Evolutionary conservation across 768 basidiomycete species (phyloP).

Genomic region (Phaffia australis): DNA sequence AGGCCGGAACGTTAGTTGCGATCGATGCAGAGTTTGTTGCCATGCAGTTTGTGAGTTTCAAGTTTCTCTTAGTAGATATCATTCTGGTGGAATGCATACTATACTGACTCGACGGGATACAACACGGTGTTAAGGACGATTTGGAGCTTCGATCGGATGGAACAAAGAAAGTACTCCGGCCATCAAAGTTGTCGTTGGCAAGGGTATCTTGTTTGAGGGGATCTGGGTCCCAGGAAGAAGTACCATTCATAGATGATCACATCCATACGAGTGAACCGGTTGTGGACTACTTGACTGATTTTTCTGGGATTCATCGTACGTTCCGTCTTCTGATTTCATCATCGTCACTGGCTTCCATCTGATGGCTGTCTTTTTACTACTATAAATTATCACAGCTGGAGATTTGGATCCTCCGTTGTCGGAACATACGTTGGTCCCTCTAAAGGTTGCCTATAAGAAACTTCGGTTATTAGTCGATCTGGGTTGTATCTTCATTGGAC

Average conservation of each 20-base stretch:
- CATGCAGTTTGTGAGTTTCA: constrained; percentile 65
- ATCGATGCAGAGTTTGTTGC: constrained; percentile 98
- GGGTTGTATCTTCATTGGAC: constrained; percentile 93
- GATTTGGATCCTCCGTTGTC: constrained; percentile 80
- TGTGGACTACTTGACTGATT: constrained; percentile 94
- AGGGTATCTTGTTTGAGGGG: constrained; percentile 90
- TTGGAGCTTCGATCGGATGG: constrained; percentile 91
- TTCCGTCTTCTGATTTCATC: constrained; percentile 12
- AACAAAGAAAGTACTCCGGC: constrained; percentile 80
- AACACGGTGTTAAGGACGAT: constrained; percentile 56
- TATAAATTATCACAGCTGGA: constrained; percentile 50
- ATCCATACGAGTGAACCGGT: constrained; percentile 93
- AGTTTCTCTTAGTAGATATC: neutral
- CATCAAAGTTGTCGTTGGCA: constrained; percentile 81
- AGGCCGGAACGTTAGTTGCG: constrained; percentile 73
- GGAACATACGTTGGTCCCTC: constrained; percentile 76
- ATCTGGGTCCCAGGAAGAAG: constrained; percentile 61
- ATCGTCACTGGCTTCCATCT: constrained; percentile 13
- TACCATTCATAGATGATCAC: constrained; percentile 95
- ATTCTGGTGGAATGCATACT: neutral
- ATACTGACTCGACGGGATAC: neutral
- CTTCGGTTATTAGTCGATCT: constrained; percentile 81
- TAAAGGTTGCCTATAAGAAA: constrained; percentile 99
- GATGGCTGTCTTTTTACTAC: constrained; percentile 5
- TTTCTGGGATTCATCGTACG: constrained; percentile 87